phyloP scores from a whole-genome alignment of 2,329 filamentous ascomycete genomes.

The Ophiostoma populinum region DNA sequence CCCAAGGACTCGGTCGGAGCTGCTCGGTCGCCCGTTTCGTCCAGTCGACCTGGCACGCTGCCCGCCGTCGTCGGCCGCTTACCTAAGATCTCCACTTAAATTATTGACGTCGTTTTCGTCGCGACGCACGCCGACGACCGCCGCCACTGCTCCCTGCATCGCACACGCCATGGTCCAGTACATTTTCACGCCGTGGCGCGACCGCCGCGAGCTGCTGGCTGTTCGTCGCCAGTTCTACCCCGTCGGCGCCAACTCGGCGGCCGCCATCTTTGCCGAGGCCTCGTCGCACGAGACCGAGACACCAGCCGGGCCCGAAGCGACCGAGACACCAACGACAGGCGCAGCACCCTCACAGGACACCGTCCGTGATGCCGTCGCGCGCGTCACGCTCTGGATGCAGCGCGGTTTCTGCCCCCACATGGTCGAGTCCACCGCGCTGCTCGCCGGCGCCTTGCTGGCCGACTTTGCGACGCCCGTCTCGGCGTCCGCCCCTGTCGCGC shows the following conservation, averaged over 20 bases:
- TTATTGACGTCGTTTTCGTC: not conserved
- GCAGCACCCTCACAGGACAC: conserved; percentile 9
- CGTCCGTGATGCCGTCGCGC: conserved; percentile 33
- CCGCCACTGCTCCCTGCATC: not conserved
- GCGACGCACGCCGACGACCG: not conserved
- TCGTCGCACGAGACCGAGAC: conserved; percentile 5
- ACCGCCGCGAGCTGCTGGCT: conserved; percentile 44
- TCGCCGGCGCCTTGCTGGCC: conserved; percentile 51
- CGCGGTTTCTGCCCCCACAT: conserved; percentile 61
- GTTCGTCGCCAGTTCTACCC: conserved; percentile 50
- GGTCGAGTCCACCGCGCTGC: conserved; percentile 59
- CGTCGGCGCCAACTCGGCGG: conserved; percentile 5
- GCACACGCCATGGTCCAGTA: conserved; percentile 43
- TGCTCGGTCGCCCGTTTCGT: too few relatives aligned
- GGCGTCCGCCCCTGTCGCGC: not conserved
- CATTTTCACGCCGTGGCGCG: conserved; percentile 57
- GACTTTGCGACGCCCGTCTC: conserved; percentile 26
- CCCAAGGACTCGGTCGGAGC: too few relatives aligned
- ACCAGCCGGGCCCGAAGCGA: not conserved
- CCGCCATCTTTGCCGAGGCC: not conserved
- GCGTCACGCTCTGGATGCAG: conserved; percentile 52
- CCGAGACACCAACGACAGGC: too few relatives aligned
- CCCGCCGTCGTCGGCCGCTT: not conserved
- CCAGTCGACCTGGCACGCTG: too few relatives aligned
- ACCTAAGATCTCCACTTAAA: not conserved